Percentiles rank a stretch among this genome's conserved stretches.
Evolutionary conservation across 805 yeast species (phyloP).

Genomic region (Debaryomyces tyrocola): DNA sequence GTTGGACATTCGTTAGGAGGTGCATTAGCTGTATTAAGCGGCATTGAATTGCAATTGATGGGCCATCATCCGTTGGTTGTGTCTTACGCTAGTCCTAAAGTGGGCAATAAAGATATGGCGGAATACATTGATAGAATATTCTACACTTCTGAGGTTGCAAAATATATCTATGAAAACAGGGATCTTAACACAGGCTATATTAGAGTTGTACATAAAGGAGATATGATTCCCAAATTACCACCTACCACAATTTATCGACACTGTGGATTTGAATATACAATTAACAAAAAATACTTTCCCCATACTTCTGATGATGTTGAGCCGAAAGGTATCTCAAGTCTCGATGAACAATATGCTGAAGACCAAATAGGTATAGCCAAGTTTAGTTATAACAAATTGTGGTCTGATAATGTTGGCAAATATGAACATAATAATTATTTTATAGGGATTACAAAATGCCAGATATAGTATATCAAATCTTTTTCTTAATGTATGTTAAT

Average conservation of each 20-base stretch:
- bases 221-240: conserved; percentile 61
- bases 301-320: conserved; percentile 24
- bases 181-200: conserved; percentile 41
- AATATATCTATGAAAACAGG: conserved; percentile 17
- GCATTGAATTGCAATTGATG: conserved; percentile 55
- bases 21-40: conserved; percentile 63
- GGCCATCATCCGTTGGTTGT: conserved; percentile 57
- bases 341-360: not conserved
- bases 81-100: conserved; percentile 63
- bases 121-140: conserved; percentile 54
- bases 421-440: conserved; percentile 34
- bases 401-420: conserved; percentile 23
- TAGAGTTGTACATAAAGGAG: conserved; percentile 58
- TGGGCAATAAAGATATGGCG: conserved; percentile 55
- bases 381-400: conserved; percentile 13
- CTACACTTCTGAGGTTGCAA: conserved; percentile 29
- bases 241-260: conserved; percentile 46
- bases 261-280: conserved; percentile 52
- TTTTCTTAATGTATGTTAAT: too few species aligned
- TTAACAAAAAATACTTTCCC: conserved; percentile 40
- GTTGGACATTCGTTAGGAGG: conserved; percentile 82
- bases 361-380: not conserved
- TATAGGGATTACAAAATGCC: conserved; percentile 30
- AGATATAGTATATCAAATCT: not conserved
- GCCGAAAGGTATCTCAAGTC: conserved; percentile 7